Evolutionary conservation across 169 alveolate genomes (phyloP), one percentile per base, ranked within the genome.

Genomic region (Cryptosporidium sp.): DNA sequence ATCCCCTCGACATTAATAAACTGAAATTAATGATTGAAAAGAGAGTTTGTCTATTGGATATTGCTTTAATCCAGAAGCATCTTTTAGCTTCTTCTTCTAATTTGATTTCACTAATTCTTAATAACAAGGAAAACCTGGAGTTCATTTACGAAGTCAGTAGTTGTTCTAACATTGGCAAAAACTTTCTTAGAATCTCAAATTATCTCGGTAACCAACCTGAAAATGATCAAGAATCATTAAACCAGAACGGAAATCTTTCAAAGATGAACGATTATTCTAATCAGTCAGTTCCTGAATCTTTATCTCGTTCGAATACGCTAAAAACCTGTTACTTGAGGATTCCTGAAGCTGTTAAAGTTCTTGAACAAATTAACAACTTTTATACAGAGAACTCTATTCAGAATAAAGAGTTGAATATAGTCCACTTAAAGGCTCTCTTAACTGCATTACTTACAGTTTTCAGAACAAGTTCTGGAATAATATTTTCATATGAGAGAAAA

Each of bases 401-500:
- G 44, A 60, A 35, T 1, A 65, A 14, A 42, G 75, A 80, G n/a
- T 37, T 44, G 8, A 65, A 35, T 60, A 29, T 80, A 29, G 3
- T 80, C 8, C 51, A 26, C 42, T 39, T 80, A 35, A 39, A 62
- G 0, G 60, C 87, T 18, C 75, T 80, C 3, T 45, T 42, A 26
- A 37, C 51, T 44, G 51, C 87, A 2, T 35, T 80, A 29, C 8
- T 80, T 1, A 65, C 87, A 39, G 87, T 70, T 2, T 80, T 80
- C 51, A 60, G 75, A 8, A 80, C 87, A 9, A 31, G 69, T 26
- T 80, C 87, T n/a, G 33, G 45, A 7, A 56, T 80, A 8, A 45
- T 80, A 31, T 42, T 80, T 48, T 60, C 33, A 3, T 80, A 80
- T 39, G 87, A 80, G 53, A 80, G 26, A 65, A 26, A 21, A n/a